Conservation (phyloP, 768 basidiomycete genomes). For the Gloeophyllum trabeum region DNA sequence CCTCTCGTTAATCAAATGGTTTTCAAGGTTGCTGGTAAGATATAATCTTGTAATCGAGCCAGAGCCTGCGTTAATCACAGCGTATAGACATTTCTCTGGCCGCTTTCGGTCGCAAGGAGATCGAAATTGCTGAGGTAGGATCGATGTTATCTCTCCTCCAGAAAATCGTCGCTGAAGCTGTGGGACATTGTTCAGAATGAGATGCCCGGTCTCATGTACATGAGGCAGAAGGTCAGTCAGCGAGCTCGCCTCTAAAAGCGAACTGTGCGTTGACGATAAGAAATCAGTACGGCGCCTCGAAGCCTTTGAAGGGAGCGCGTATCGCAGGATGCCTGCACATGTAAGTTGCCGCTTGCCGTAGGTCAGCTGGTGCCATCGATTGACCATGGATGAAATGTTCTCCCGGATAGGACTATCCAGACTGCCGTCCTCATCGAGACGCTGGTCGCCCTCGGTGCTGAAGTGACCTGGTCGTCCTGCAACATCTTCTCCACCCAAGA, state of each 20-base stretch:
- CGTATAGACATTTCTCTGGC: conserved; percentile 83
- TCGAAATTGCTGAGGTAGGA: conserved; percentile 93
- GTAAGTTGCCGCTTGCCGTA: conserved; percentile 28
- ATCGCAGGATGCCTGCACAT: conserved; percentile 98
- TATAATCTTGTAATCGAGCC: not conserved
- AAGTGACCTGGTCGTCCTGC: conserved; percentile 98
- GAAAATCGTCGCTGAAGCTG: conserved; percentile 3
- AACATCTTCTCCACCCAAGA: conserved; percentile 99
- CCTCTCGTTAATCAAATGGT: conserved; percentile 36
- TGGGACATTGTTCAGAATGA: conserved; percentile 49
- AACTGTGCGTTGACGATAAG: conserved; percentile 7
- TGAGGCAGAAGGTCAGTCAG: conserved; percentile 71
- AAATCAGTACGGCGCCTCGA: conserved; percentile 56
- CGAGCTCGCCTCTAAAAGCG: conserved; percentile 4
- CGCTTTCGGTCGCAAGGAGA: conserved; percentile 99
- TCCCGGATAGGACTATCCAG: conserved; percentile 80
- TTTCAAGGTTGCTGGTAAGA: conserved; percentile 83
- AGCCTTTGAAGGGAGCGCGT: conserved; percentile 90
- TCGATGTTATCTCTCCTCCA: conserved; percentile 9
- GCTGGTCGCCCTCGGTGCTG: conserved; percentile 86
- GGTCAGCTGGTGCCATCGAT: not conserved
- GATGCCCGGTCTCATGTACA: conserved; percentile 93
- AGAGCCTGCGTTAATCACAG: conserved; percentile 6
- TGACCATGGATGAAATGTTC: conserved; percentile 1
- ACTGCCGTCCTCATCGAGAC: conserved; percentile 99